Base-by-base conservation (phyloP, 805 yeast species). In the Saccharomycopsis oosterbeekiorum region DNA sequence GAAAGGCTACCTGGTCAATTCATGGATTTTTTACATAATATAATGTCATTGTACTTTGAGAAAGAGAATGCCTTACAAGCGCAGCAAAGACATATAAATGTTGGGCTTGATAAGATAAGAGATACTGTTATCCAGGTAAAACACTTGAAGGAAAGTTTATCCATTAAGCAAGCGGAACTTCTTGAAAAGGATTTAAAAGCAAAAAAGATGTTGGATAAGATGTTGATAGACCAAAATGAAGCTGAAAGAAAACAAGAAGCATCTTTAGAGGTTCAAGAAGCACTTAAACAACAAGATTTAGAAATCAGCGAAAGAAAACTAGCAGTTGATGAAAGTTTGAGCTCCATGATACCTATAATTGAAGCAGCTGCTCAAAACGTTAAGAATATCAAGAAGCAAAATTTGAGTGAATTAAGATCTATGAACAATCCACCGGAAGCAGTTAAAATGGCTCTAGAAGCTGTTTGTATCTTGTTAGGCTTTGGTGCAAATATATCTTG, bases 351-450 rank as follows among this genome's bases (percentile, higher is more conserved):
- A 68, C 97, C 97, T 0, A 60, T 64, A 9, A 59, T 62, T 53
- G 61, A 59, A 39, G 59, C 63, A n/a, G 86, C 94, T 0, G 98
- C 98, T 0, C 88, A 87, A 68, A 76, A 81, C 63, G 98, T 93
- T n/a, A 87, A 88, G 66, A 88, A 89, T 67, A 93, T 93, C 64
- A 90, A 91, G 72, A 93, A 93, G 70, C 96, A 89, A 63, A 97
- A 93, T 68, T 76, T 93, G 51, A 88, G 96, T 0, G 98, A 93
- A 71, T 75, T 93, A 36, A 76, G 97, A 68, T 85, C 97, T 14
- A 88, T 93, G 96, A 73, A 82, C 6, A 89, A 89, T 63, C 98
- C 98, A 0, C 98, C 98, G 0, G 86, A 83, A 9, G 85, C 94
- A 0, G 93, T 93, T 4, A 90, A 89, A 67, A 70, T 88, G 67